Evolutionary conservation across 208 protist species (phyloP).

Genomic region (Leishmania martiniquensis): DNA sequence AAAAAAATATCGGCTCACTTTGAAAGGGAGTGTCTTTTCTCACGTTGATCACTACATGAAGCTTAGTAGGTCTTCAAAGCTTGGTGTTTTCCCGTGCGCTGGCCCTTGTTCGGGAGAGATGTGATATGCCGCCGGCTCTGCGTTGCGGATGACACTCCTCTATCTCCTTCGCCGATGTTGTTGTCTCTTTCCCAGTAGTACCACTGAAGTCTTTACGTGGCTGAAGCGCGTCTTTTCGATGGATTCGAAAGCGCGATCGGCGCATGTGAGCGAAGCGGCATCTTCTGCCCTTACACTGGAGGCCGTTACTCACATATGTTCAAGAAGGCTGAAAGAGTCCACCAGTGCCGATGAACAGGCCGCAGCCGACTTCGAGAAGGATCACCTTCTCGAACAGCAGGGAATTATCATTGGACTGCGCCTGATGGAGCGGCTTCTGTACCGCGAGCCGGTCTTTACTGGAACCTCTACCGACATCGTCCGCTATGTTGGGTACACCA

Average conservation of each 20-base stretch:
- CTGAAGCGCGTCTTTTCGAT: background rate
- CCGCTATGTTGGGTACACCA: conserved; percentile 63
- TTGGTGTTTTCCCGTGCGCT: background rate
- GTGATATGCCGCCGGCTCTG: background rate
- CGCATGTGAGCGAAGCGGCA: conserved; percentile 54
- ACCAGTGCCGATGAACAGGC: conserved; percentile 24
- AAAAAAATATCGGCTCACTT: background rate
- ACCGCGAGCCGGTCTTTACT: conserved; percentile 66
- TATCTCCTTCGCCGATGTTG: background rate
- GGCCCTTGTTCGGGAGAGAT: background rate
- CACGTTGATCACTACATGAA: background rate
- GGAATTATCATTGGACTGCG: conserved; percentile 68
- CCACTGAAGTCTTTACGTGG: background rate
- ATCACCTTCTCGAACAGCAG: conserved; percentile 52
- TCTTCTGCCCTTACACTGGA: conserved; percentile 54
- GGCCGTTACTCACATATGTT: conserved; percentile 47
- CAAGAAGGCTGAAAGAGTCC: background rate
- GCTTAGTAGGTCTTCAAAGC: background rate
- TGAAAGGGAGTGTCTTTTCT: background rate
- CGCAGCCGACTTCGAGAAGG: conserved; percentile 26
- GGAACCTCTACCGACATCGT: conserved; percentile 60
- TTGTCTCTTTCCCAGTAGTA: background rate
- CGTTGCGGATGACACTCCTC: background rate
- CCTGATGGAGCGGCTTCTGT: conserved; percentile 74
- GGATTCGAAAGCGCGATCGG: conserved; percentile 16